These are phyloP conservation scores for Lactifluus pinguis DNA, from an alignment of 768 basidiomycete species.

Conservation along the genomic window DNA sequence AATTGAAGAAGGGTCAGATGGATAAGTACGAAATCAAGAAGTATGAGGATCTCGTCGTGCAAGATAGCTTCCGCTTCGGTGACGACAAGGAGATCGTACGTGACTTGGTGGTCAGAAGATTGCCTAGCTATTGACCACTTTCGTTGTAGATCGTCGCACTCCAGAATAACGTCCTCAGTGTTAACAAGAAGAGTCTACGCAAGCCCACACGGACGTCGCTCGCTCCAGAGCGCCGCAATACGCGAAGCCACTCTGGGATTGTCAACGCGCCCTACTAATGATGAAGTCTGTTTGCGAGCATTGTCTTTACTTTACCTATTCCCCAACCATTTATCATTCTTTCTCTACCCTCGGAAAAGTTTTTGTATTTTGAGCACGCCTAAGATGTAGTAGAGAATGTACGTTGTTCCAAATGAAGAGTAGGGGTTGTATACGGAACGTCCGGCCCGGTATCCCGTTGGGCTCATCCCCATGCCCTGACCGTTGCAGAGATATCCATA, in stretches of 20 bases:
- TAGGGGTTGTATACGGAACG: too few relatives aligned
- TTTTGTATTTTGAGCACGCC: slow-evolving; percentile 1
- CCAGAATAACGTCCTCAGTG: slow-evolving; percentile 84
- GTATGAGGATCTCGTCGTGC: slow-evolving; percentile 90
- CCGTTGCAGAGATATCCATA: neutral
- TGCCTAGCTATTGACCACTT: slow-evolving; percentile 4
- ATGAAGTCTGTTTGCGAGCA: neutral
- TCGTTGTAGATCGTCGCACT: slow-evolving; percentile 80
- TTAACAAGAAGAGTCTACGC: slow-evolving; percentile 89
- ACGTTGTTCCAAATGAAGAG: neutral
- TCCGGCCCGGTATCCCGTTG: neutral
- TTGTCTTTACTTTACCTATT: neutral
- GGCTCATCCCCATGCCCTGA: too few relatives aligned
- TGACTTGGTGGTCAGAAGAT: slow-evolving; percentile 10
- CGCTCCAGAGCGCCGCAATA: slow-evolving; percentile 33
- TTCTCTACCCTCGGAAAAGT: neutral
- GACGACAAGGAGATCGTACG: slow-evolving; percentile 93
- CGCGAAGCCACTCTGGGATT: slow-evolving; percentile 16
- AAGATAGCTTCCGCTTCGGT: slow-evolving; percentile 96
- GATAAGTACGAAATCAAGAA: slow-evolving; percentile 96
- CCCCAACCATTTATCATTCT: neutral
- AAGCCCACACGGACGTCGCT: slow-evolving; percentile 73
- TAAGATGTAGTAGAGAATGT: neutral
- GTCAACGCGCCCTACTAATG: slow-evolving; percentile 18
- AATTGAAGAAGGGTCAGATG: slow-evolving; percentile 85